A percentile compares a stretch with the other conserved stretches of the same genome.
Conservation (phyloP, 2,329 filamentous ascomycete genomes). For the Parastagonospora nodorum region DNA sequence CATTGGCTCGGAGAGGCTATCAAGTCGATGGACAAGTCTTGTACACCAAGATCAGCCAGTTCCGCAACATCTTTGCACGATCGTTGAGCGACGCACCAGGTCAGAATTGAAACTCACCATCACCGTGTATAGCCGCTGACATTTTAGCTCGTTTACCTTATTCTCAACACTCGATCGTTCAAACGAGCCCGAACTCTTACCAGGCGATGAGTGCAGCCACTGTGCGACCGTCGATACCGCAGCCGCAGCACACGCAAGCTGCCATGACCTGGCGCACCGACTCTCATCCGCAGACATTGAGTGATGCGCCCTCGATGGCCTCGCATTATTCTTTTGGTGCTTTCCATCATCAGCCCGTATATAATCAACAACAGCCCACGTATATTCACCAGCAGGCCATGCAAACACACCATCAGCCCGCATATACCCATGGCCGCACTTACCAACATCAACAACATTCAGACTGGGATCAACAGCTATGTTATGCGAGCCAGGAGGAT, state of each 20-base stretch:
- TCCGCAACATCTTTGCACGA: neutral
- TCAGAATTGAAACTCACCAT: neutral
- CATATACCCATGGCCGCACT: too few species aligned
- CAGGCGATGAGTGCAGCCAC: too few species aligned
- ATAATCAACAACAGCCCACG: too few species aligned
- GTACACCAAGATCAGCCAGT: neutral
- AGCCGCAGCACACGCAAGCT: neutral
- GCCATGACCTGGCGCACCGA: neutral
- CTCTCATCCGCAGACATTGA: neutral
- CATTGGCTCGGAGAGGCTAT: neutral
- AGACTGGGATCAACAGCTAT: too few species aligned
- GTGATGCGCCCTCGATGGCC: too few species aligned
- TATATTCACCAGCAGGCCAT: too few species aligned
- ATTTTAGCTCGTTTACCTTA: neutral
- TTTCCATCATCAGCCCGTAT: neutral
- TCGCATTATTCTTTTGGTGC: too few species aligned
- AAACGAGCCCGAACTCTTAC: neutral
- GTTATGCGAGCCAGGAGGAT: too few species aligned
- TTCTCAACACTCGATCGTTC: neutral
- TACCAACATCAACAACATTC: too few species aligned
- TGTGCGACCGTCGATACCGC: neutral
- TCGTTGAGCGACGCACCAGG: neutral
- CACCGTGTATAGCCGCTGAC: neutral
- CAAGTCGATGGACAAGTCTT: neutral
- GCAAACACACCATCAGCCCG: too few species aligned